Percentiles rank a stretch among this genome's conserved stretches.
phyloP scores from a whole-genome alignment of 1,139 yeast genomes.

The Zygotorulaspora mrakii region DNA sequence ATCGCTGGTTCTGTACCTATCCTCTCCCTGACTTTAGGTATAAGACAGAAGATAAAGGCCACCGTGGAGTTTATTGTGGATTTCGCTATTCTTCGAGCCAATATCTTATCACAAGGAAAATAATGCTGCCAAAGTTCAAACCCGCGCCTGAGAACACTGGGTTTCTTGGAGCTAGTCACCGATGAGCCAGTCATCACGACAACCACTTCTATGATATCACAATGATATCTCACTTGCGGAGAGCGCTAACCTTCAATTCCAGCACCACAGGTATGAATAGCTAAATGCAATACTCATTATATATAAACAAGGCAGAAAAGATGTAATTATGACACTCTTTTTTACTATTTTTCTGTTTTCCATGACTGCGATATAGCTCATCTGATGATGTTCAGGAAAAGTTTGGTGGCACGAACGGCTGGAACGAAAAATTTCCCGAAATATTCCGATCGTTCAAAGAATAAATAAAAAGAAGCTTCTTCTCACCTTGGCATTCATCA shows the following conservation, averaged over 20 bases:
- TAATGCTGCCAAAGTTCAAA: slow-evolving; percentile 19
- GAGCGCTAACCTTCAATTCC: too few relatives aligned
- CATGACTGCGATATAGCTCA: too few relatives aligned
- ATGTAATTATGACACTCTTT: neutral
- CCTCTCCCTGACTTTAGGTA: slow-evolving; percentile 36
- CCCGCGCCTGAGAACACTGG: slow-evolving; percentile 1
- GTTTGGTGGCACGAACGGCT: slow-evolving; percentile 1
- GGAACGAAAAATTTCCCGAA: slow-evolving; percentile 1
- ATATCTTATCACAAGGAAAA: slow-evolving; percentile 32
- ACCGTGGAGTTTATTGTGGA: slow-evolving; percentile 41
- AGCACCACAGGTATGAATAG: too few relatives aligned
- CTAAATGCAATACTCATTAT: too few relatives aligned
- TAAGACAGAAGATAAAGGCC: slow-evolving; percentile 41
- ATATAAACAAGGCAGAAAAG: neutral
- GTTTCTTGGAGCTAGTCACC: slow-evolving; percentile 3
- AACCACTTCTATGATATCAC: neutral
- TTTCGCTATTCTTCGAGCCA: slow-evolving; percentile 40
- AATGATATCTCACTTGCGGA: neutral
- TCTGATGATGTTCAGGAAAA: too few relatives aligned
- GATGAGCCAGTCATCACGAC: slow-evolving; percentile 3
- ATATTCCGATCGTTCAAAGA: neutral
- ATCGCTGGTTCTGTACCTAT: slow-evolving; percentile 45
- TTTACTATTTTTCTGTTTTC: too few relatives aligned
- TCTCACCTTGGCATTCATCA: neutral
- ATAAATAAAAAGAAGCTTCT: neutral